These are phyloP conservation scores for Syncephalastrum sp. DNA, from an alignment of 371 early-diverging fungal species.

Conservation along the genomic window DNA sequence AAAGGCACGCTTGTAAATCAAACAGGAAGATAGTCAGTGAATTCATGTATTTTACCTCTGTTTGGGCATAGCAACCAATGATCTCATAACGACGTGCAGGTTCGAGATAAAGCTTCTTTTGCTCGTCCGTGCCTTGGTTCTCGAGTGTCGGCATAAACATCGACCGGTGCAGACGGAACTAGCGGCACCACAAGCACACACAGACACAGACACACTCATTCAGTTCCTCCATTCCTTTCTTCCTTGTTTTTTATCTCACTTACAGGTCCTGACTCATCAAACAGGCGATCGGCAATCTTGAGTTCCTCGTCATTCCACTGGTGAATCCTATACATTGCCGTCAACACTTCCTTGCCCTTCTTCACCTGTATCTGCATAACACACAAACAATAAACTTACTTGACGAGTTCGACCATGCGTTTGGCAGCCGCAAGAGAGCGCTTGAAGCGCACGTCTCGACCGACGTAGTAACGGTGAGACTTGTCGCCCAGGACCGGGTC, in stretches of 20 bases:
- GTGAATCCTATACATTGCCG: constrained; percentile 28
- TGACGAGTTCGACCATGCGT: constrained; percentile 47
- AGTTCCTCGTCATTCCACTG: constrained; percentile 55
- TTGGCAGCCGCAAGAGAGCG: constrained; percentile 49
- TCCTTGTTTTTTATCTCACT: constrained; percentile 7
- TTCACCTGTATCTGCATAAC: background rate
- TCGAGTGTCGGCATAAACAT: constrained; percentile 76
- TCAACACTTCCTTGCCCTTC: background rate
- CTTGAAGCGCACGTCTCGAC: constrained; percentile 51
- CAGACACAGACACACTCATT: background rate
- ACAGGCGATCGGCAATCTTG: constrained; percentile 49
- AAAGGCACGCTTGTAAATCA: background rate
- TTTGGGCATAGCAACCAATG: constrained; percentile 80
- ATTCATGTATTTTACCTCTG: constrained; percentile 38
- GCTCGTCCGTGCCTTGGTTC: constrained; percentile 69
- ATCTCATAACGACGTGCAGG: constrained; percentile 66
- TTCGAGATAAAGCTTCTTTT: constrained; percentile 57
- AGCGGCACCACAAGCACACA: background rate
- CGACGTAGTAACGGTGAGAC: constrained; percentile 53
- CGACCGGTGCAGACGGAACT: constrained; percentile 56
- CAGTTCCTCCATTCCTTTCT: background rate
- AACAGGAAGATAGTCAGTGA: background rate
- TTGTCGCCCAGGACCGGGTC: constrained; percentile 58
- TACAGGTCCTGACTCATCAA: constrained; percentile 61
- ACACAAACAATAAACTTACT: constrained; percentile 23